Evolutionary conservation across 129 eudicot species (phyloP), one percentile per base, ranked within the genome.

Genomic region (Rutidosis leptorrhynchoides): DNA sequence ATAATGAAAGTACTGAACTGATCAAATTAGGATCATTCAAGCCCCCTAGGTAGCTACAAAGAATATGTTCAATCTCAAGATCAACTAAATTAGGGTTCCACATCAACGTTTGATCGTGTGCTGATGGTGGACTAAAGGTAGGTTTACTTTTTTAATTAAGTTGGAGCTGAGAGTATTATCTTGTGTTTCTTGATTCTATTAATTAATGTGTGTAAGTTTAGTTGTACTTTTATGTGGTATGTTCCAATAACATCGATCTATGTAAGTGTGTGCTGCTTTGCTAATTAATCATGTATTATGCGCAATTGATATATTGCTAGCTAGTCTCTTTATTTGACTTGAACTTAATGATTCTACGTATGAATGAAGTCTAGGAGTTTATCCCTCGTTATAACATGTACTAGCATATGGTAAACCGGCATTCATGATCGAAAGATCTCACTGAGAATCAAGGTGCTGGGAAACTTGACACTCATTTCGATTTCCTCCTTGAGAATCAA

Each of bases 211-310:
- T 60, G 61, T 28, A 68, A 65, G 69, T 72, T 72, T 55, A 78
- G 25, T 37, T 78, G 82, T 72, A 58, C 63, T 71, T 67, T 11
- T 68, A 58, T 59, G 68, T 66, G 55, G 69, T 51, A 40, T 60
- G 66, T 60, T 59, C 45, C 58, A 49, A 68, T n/a, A n/a, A n/a
- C n/a, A 58, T 66, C n/a, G n/a, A n/a, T n/a, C 19, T 64, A 57
- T 72, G 70, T 67, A 63, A 56, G 58, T 52, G 82, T 71, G 77
- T 72, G 82, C 66, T 77, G 70, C 63, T 59, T 73, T 58, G 30
- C 33, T 70, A n/a, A 74, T 58, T 76, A 54, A 69, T 69, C 54
- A 56, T 63, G 72, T 56, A 69, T 33, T 71, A 71, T 4, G 26
- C 55, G 32, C 45, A 10, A 40, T 75, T 67, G 55, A 52, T 56